Percentiles rank a stretch among this genome's conserved stretches.
These are phyloP conservation scores for Paramecium bursaria DNA, from an alignment of 73 alveolate genomes.

Conservation along the genomic window DNA sequence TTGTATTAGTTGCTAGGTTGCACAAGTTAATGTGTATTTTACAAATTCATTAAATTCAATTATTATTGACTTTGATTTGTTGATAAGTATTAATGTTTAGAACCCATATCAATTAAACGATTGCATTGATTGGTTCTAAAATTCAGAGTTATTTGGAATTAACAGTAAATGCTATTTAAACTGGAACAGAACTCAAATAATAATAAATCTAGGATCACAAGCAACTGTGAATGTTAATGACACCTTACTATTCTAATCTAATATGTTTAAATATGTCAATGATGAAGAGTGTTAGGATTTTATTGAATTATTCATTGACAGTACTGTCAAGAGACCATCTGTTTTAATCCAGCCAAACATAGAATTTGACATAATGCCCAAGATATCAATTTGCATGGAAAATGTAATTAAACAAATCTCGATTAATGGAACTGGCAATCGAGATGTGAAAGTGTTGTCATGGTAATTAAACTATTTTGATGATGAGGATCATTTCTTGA, in stretches of 20 bases:
- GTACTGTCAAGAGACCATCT: slow-evolving; percentile 15
- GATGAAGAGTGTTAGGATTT: neutral
- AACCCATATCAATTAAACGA: neutral
- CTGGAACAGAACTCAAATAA: slow-evolving; percentile 9
- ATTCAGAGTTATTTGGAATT: neutral
- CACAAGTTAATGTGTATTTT: neutral
- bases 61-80: neutral
- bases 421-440: slow-evolving; percentile 1
- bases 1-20: slow-evolving; percentile 4
- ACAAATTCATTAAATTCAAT: slow-evolving; percentile 13
- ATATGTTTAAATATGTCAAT: neutral
- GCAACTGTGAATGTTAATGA: slow-evolving; percentile 28
- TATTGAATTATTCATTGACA: neutral
- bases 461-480: neutral
- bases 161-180: neutral
- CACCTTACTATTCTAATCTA: neutral
- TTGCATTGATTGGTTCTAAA: neutral
- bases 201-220: neutral
- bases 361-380: neutral
- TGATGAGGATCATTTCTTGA: neutral
- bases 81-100: neutral
- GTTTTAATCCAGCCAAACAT: neutral
- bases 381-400: neutral
- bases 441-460: neutral
- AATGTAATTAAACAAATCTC: neutral